Percentiles rank a stretch among this genome's conserved stretches.
These are phyloP conservation scores for Talaromyces funiculosus DNA, from an alignment of 2,329 filamentous ascomycete genomes.

Conservation along the genomic window DNA sequence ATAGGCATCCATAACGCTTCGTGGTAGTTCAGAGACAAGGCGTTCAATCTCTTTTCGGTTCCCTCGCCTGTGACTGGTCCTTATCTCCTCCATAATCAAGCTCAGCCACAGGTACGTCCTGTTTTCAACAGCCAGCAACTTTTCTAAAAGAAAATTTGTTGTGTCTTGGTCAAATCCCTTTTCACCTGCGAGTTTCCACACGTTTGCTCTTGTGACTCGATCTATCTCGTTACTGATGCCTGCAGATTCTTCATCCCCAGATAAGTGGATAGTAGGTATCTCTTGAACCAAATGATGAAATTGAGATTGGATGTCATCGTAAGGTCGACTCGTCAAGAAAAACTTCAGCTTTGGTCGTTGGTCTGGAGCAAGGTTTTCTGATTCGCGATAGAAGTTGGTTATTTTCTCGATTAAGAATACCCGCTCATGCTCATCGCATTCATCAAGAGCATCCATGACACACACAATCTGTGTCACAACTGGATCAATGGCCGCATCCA, in stretches of 20 bases:
- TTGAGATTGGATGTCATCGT: slow-evolving; percentile 2
- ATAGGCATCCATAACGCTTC: slow-evolving; percentile 3
- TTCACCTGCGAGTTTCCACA: slow-evolving; percentile 16
- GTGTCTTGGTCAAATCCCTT: neutral
- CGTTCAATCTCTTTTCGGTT: slow-evolving; percentile 1
- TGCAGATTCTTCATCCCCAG: slow-evolving; percentile 14
- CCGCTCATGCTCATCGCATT: slow-evolving; percentile 24
- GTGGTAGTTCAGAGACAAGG: slow-evolving; percentile 1
- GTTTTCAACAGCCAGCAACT: slow-evolving; percentile 24
- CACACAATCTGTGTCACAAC: slow-evolving; percentile 22
- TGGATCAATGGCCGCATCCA: neutral
- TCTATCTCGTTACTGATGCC: slow-evolving; percentile 16
- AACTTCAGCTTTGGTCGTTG: slow-evolving; percentile 25
- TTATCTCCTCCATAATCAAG: slow-evolving; percentile 23
- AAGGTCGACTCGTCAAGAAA: slow-evolving; percentile 19
- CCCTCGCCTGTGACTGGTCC: neutral
- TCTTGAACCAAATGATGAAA: neutral
- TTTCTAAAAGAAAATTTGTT: slow-evolving; percentile 13
- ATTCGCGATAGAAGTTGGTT: neutral
- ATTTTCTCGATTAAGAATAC: slow-evolving; percentile 12
- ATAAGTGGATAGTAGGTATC: slow-evolving; percentile 10
- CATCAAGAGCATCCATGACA: slow-evolving; percentile 36
- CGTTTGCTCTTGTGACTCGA: slow-evolving; percentile 15
- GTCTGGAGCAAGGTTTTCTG: neutral
- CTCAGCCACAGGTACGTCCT: slow-evolving; percentile 36